These are phyloP conservation scores for Wickerhamiella galacta DNA, from an alignment of 805 yeast genomes.

Conservation along the genomic window DNA sequence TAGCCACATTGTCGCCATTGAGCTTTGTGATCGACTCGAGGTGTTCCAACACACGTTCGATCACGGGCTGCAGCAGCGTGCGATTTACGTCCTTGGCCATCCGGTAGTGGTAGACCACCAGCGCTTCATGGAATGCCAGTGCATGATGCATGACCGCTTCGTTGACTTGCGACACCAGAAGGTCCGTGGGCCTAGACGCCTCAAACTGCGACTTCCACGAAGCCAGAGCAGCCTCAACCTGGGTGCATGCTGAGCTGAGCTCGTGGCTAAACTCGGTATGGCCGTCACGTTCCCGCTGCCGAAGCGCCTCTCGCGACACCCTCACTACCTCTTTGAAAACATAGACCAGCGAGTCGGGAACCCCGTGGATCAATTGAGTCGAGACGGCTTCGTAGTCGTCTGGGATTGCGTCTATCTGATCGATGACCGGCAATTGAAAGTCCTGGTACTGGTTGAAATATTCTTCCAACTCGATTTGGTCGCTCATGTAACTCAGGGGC, in stretches of 20 bases:
- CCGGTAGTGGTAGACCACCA: slow-evolving; percentile 54
- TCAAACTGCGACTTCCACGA: slow-evolving; percentile 60
- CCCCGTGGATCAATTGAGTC: slow-evolving; percentile 67
- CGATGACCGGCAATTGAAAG: neutral
- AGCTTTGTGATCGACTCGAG: slow-evolving; percentile 44
- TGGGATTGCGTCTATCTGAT: slow-evolving; percentile 1
- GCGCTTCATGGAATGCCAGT: slow-evolving; percentile 57
- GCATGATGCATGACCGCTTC: slow-evolving; percentile 69
- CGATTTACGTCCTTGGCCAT: slow-evolving; percentile 42
- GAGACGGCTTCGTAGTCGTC: slow-evolving; percentile 23
- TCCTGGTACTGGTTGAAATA: slow-evolving; percentile 13
- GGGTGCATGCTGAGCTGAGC: slow-evolving; percentile 12
- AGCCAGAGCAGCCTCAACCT: slow-evolving; percentile 34
- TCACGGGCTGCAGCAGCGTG: slow-evolving; percentile 41
- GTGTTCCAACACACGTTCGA: slow-evolving; percentile 43
- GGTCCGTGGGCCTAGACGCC: slow-evolving; percentile 11
- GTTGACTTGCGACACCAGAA: slow-evolving; percentile 22
- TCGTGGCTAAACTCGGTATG: slow-evolving; percentile 6
- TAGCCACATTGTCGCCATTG: slow-evolving; percentile 25
- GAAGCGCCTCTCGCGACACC: slow-evolving; percentile 44
- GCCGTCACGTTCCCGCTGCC: slow-evolving; percentile 23
- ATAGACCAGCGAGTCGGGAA: slow-evolving; percentile 63
- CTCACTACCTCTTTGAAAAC: slow-evolving; percentile 60
- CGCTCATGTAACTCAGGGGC: slow-evolving; percentile 14
- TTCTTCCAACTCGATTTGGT: slow-evolving; percentile 14